Base-by-base conservation (phyloP, 78 protist genomes). In the Acrasis kona region DNA sequence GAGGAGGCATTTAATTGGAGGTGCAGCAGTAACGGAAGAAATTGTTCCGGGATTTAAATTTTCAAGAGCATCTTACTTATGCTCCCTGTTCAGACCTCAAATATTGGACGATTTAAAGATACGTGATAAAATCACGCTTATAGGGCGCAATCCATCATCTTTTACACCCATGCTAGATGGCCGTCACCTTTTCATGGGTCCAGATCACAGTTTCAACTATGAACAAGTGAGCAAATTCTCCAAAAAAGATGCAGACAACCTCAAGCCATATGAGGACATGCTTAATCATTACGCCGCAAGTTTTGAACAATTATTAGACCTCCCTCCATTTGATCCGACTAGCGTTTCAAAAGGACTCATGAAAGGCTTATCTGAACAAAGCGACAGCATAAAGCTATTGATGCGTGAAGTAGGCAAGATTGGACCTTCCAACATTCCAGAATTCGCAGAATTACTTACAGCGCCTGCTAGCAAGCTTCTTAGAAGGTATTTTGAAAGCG, bases 1-100 rank as follows among this genome's bases (percentile, higher is more conserved):
- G 76, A 9, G 77, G 32, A 6, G 80, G 2, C 76, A 65, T 19
- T 41, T 34, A 31, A 50, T 85, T 3, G 84, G 89, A 8, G 89
- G 89, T 2, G 89, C 89, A 0, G 89, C 89, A 8, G 74, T 79
- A 19, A 80, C 85, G n/a, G 85, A 75, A n/a, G 89, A 85, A 37
- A 57, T 85, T 0, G 37, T 80, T 4, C 81, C 85, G 0, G 89
- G 84, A 1, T 85, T 73, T 76, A 85, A 79, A 71, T 85, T 85
- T 39, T 80, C 85, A 6, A 70, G 89, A 10, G 84, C 86, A 2
- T 75, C 82, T n/a, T 85, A 85, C 38, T 38, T 85, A 35, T 27
- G 27, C 38, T 10, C 81, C 7, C 77, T 85, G 9, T 41, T 85
- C 1, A 82, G 84, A 19, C 76, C 79, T 5, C 30, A 0, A 3